Evolutionary conservation across 495 filamentous ascomycete genomes (phyloP), one percentile per base, ranked within the genome.

Genomic region (Staphylotrichum longicolle): DNA sequence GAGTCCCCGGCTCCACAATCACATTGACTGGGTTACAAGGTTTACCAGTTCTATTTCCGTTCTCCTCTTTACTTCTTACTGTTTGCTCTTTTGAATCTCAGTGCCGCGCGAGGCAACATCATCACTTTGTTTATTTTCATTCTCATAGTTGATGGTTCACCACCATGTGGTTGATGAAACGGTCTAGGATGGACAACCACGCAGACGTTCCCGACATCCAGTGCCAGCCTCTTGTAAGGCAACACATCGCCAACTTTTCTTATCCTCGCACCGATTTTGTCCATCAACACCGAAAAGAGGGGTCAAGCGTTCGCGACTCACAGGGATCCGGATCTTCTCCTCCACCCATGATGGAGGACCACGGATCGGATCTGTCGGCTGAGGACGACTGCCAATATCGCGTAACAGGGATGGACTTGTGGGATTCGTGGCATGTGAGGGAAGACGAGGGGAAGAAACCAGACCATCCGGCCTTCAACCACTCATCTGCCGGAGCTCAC

Each of bases 341-440:
- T 2, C 67, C 70, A 11, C 65, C 61, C 3, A 68, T 69, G 70
- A 53, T 73, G 3, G 66, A 72, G 46, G 72, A 73, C 57, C 63
- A 64, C 7, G 70, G 64, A 9, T 72, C 69, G 3, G 70, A 72
- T 53, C 15, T 67, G n/a, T 69, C 69, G 5, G 35, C 52, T 7
- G 70, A 72, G 3, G 72, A 73, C 20, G 72, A 73, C 40, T 63
- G 59, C 44, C 64, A 73, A 33, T 58, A 68, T 35, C 60, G 56
- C 34, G 41, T 42, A 3, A 45, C 62, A 7, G 63, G 61, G 4
- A 14, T 62, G 3, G 62, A 65, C 30, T 42, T 66, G 8, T 74
- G 72, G 72, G 66, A 73, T 37, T 60, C 62, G 9, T 65, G 61
- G 62, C 61, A 63, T n/a, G 41, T 33, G n/a, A 52, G 15, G 34